phyloP scores from a whole-genome alignment of 1,284 basidiomycete species.

The Peniophora sp. region DNA sequence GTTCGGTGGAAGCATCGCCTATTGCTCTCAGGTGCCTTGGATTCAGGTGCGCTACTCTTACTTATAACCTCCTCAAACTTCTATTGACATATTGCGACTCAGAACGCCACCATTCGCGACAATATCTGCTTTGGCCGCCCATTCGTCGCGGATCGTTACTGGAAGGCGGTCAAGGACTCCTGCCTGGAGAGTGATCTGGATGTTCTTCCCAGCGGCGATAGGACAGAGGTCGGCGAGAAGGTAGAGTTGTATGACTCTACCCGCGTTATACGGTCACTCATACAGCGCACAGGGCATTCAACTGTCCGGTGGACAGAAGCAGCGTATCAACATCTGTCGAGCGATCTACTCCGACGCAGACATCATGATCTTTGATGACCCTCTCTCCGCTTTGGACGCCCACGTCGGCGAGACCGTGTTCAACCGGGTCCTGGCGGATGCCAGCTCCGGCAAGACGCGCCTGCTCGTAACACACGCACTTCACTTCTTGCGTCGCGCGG shows the following conservation, averaged over 20 bases:
- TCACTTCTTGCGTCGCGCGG: constrained; percentile 73
- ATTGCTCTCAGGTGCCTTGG: constrained; percentile 54
- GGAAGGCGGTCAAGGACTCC: constrained; percentile 66
- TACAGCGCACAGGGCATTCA: constrained; percentile 50
- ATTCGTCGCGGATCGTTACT: constrained; percentile 74
- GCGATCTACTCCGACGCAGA: constrained; percentile 83
- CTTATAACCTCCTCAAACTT: too few relatives aligned
- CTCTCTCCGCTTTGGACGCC: constrained; percentile 73
- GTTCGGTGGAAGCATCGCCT: constrained; percentile 52
- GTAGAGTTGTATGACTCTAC: constrained; percentile 16
- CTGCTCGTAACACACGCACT: constrained; percentile 81
- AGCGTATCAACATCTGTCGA: constrained; percentile 72
- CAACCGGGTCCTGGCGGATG: constrained; percentile 71
- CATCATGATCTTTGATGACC: constrained; percentile 84
- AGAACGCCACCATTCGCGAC: constrained; percentile 68
- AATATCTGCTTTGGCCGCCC: constrained; percentile 83
- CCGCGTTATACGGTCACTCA: not conserved
- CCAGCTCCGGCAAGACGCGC: constrained; percentile 60
- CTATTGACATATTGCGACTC: constrained; percentile 13
- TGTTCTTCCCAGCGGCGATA: constrained; percentile 74
- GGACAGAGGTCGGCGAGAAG: constrained; percentile 90
- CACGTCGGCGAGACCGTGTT: constrained; percentile 86
- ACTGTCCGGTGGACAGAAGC: constrained; percentile 77
- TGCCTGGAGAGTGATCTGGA: constrained; percentile 77
- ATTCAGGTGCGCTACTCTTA: constrained; percentile 74